Evolutionary conservation across 1,284 basidiomycete genomes (phyloP).

Genomic region (Boletellus deceptivus): DNA sequence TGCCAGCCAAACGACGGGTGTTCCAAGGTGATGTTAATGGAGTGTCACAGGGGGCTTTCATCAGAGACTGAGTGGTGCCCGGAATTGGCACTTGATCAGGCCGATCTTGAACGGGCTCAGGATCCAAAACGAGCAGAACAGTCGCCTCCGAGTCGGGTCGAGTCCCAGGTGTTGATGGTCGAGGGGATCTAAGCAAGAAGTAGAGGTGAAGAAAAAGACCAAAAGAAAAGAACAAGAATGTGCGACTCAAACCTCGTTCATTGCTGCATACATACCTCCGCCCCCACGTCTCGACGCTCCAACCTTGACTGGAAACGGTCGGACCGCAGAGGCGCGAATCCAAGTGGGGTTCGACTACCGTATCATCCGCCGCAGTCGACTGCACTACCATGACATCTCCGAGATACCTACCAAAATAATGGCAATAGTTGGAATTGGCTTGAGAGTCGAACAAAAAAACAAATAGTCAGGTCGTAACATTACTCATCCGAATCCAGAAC

Average conservation of each 20-base stretch:
- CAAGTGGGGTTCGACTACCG: too few relatives aligned
- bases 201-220: background rate
- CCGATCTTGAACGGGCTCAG: too few relatives aligned
- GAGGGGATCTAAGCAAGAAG: background rate
- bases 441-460: background rate
- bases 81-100: too few relatives aligned
- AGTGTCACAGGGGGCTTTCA: too few relatives aligned
- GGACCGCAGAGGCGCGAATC: background rate
- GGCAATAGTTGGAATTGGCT: slow-evolving; percentile 18
- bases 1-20: too few relatives aligned
- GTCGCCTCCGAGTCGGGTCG: background rate
- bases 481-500: background rate
- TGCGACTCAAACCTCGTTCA: background rate
- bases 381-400: background rate
- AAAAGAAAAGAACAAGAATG: background rate
- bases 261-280: background rate
- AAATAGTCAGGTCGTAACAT: background rate
- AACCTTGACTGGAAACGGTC: background rate
- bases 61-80: too few relatives aligned
- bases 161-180: background rate
- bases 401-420: slow-evolving; percentile 8
- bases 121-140: background rate
- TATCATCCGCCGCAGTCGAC: background rate
- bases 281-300: background rate
- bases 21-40: too few relatives aligned